Base-by-base conservation (phyloP, 2,329 filamentous ascomycete genomes). In the Pyrenophora tritici-repentis region DNA sequence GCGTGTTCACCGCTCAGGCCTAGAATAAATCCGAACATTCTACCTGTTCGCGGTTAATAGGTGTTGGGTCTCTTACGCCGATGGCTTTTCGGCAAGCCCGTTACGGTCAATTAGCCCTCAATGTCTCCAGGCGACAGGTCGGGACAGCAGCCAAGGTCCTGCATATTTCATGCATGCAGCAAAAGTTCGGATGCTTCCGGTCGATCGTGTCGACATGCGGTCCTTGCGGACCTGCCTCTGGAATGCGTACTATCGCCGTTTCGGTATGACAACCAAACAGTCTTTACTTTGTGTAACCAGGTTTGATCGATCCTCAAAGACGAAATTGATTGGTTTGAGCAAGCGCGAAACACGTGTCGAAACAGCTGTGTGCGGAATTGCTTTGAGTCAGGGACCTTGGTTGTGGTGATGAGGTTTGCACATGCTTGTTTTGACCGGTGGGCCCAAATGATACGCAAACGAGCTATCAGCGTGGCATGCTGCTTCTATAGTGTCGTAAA, bases 151-250 rank as follows among this genome's bases (percentile, higher is more conserved):
- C 41, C 56, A 49, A 37, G 47, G 47, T 38, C 49, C 46, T 57
- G 26, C 55, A 42, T 52, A 42, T 65, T 50, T 65, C 66, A 70
- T 70, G 66, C 66, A 70, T 69, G 62, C 66, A 69, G 59, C 55
- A 50, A 47, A 56, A 40, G 18, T 51, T 66, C 62, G 66, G 67
- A 66, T 69, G 62, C 64, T 70, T 68, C 69, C 67, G 65, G 64
- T 38, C 42, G 66, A 68, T 65, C 65, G 50, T 58, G 55, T 50
- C 47, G 52, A 61, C 50, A 53, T 55, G 57, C 52, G 54, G 31
- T 39, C 39, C 47, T 42, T 49, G 43, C 37, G 33, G 51, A 55
- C 42, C 47, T 36, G 48, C 32, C 47, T 53, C 36, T 54, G 59
- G 66, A 70, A 71, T 69, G 66, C 50, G 54, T 62, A 53, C 65